phyloP scores from a whole-genome alignment of 371 early-diverging fungal genomes.

The Mortierella sp. region DNA sequence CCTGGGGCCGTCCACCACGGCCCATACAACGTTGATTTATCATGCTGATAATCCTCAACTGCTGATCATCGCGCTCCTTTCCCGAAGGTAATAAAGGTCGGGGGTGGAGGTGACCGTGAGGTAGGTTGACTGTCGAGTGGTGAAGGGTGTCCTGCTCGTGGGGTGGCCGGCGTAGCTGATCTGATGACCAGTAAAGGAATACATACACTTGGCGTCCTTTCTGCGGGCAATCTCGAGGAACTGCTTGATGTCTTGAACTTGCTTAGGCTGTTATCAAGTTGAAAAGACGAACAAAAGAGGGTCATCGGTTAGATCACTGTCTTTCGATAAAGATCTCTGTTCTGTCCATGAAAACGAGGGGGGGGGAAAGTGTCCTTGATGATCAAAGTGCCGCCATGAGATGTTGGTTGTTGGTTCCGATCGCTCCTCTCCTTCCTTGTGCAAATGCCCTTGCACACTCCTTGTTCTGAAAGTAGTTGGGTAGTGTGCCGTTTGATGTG shows the following conservation, averaged over 20 bases:
- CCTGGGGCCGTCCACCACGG: background rate
- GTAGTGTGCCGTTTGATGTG: background rate
- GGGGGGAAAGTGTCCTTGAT: background rate
- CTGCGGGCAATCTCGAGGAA: constrained; percentile 97
- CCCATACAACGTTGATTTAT: background rate
- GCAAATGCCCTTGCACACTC: background rate
- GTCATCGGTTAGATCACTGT: background rate
- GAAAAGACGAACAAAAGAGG: constrained; percentile 3
- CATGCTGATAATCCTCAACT: background rate
- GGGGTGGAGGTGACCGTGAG: background rate
- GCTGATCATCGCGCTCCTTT: background rate
- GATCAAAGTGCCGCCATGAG: constrained; percentile 38
- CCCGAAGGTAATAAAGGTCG: background rate
- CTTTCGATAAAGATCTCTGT: background rate
- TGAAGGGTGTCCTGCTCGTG: background rate
- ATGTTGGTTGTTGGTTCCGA: background rate
- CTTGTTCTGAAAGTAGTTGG: background rate
- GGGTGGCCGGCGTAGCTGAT: background rate
- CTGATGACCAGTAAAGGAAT: background rate
- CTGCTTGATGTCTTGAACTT: constrained; percentile 97
- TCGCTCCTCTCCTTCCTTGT: background rate
- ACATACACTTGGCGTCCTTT: constrained; percentile 95
- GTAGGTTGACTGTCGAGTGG: background rate
- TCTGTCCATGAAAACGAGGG: background rate
- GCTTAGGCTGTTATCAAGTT: constrained; percentile 85